These are phyloP conservation scores for Wickerhamomyces canadensis DNA, from an alignment of 805 yeast species.

Conservation along the genomic window DNA sequence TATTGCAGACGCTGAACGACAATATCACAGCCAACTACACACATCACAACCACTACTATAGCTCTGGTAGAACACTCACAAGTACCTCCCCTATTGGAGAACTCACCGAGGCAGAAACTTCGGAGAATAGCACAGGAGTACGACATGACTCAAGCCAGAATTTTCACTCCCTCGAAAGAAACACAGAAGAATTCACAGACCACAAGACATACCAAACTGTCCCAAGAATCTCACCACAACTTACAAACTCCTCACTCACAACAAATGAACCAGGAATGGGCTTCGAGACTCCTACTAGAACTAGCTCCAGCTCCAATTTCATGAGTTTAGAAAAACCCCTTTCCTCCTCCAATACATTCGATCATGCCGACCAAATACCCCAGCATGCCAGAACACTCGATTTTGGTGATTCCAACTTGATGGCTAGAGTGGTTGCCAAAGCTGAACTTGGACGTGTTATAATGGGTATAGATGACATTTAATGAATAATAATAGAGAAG, in stretches of 20 bases:
- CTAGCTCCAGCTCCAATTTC: neutral
- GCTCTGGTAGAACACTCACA: neutral
- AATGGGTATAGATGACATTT: slow-evolving; percentile 16
- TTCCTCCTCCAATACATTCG: no score
- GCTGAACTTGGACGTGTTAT: slow-evolving; percentile 18
- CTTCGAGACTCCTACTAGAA: neutral
- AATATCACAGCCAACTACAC: neutral
- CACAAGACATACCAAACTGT: no score
- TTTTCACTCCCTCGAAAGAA: no score
- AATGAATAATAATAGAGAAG: neutral
- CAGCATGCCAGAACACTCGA: no score
- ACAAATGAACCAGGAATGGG: neutral
- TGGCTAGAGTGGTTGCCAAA: slow-evolving; percentile 12
- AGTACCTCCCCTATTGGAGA: neutral
- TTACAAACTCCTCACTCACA: neutral
- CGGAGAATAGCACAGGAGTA: no score
- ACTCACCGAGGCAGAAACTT: no score
- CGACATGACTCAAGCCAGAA: no score
- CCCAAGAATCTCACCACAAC: neutral
- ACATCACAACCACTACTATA: neutral
- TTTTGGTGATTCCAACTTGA: no score
- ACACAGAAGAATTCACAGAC: no score
- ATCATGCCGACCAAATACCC: neutral
- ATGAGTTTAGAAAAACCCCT: slow-evolving; percentile 2
- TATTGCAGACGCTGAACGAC: neutral